Evolutionary conservation across 2,329 filamentous ascomycete genomes (phyloP).

Genomic region (Fusarium brachygibbosum): DNA sequence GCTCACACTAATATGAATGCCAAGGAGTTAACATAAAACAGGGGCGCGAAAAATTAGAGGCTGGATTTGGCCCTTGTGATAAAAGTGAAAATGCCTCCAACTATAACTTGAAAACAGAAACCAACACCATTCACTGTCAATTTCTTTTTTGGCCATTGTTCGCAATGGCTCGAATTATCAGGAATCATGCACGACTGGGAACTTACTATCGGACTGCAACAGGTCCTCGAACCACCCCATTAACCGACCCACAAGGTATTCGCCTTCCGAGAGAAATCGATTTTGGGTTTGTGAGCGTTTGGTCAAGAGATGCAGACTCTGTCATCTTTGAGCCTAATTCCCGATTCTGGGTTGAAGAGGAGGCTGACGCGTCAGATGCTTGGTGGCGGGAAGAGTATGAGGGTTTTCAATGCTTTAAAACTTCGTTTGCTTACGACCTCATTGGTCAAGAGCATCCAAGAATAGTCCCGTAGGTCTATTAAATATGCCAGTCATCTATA

Average conservation of each 20-base stretch:
- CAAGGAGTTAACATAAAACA: no score
- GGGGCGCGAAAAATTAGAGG: no score
- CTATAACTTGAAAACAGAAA: not conserved
- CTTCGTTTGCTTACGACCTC: not conserved
- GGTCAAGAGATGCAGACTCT: not conserved
- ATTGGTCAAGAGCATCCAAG: not conserved
- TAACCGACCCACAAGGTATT: not conserved
- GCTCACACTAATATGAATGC: no score
- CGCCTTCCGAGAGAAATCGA: not conserved
- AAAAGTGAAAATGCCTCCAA: not conserved
- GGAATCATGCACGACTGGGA: not conserved
- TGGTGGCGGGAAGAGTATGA: accelerated
- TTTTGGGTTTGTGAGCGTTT: not conserved
- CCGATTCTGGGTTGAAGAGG: not conserved
- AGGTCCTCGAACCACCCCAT: not conserved
- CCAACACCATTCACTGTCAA: not conserved
- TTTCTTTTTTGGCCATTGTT: not conserved
- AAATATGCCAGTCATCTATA: not conserved
- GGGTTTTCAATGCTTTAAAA: not conserved
- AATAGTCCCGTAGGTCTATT: not conserved
- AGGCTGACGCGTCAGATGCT: not conserved
- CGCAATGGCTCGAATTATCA: not conserved
- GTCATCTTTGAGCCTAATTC: not conserved
- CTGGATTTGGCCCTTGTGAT: no score
- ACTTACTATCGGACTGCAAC: not conserved